Conservation (phyloP, 495 filamentous ascomycete genomes). For the Hapsidospora chrysogenum region DNA sequence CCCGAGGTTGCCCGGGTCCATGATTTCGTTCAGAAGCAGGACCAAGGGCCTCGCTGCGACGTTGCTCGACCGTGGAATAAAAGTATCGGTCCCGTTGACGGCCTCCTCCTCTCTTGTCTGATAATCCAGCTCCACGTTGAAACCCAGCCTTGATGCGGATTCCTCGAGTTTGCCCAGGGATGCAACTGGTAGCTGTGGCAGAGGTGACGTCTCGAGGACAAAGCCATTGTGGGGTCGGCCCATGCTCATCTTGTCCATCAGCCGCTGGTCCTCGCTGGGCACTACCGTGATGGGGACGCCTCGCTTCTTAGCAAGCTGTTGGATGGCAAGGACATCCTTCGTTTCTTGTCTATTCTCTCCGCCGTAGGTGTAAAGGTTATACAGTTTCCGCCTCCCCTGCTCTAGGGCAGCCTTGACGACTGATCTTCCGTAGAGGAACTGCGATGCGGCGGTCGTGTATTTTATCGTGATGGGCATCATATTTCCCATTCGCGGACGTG, state of each 20-base stretch:
- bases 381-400: conserved; percentile 50
- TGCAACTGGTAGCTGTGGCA: conserved; percentile 57
- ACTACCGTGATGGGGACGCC: conserved; percentile 36
- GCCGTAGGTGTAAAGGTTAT: conserved; percentile 66
- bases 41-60: conserved; percentile 52
- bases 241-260: conserved; percentile 69
- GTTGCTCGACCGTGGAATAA: conserved; percentile 19
- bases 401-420: conserved; percentile 70
- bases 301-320: conserved; percentile 39
- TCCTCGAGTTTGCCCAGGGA: conserved; percentile 32
- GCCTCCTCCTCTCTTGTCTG: conserved; percentile 58
- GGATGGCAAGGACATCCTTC: conserved; percentile 26
- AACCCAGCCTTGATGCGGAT: conserved; percentile 20
- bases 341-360: conserved; percentile 28
- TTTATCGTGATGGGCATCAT: conserved; percentile 28
- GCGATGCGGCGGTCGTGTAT: conserved; percentile 71
- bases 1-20: conserved; percentile 81
- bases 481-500: neutral
- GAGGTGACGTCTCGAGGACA: conserved; percentile 70
- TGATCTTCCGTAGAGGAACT: conserved; percentile 77
- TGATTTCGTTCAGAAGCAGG: conserved; percentile 66
- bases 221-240: conserved; percentile 86
- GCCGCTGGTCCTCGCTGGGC: conserved; percentile 29
- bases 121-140: conserved; percentile 40
- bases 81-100: conserved; percentile 44